Conservation (phyloP, 768 basidiomycete genomes). For the Boletellus emodensis region DNA sequence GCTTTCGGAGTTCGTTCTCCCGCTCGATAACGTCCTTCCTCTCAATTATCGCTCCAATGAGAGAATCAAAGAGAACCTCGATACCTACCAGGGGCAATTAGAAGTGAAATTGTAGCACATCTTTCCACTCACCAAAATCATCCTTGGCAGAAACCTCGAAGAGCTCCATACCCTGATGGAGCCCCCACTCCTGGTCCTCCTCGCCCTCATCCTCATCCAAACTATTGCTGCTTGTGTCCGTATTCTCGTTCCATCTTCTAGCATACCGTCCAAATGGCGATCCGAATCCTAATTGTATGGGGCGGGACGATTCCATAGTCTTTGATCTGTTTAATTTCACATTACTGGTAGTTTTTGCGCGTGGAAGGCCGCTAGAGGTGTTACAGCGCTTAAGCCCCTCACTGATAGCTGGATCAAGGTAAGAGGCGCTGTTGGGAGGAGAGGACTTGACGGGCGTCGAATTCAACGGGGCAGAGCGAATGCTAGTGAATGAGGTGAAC, state of each 20-base stretch:
- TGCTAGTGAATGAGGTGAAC: slow-evolving; percentile 41
- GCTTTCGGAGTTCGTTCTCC: slow-evolving; percentile 74
- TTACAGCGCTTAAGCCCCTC: slow-evolving; percentile 53
- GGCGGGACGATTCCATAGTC: slow-evolving; percentile 41
- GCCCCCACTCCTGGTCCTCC: slow-evolving; percentile 64
- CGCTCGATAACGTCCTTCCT: slow-evolving; percentile 75
- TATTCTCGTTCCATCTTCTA: slow-evolving; percentile 54
- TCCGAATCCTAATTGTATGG: slow-evolving; percentile 49
- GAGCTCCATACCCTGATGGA: slow-evolving; percentile 79
- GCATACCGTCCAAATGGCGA: slow-evolving; percentile 50
- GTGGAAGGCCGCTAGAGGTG: slow-evolving; percentile 44
- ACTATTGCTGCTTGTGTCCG: slow-evolving; percentile 63
- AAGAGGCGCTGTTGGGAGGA: slow-evolving; percentile 57
- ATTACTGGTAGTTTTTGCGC: slow-evolving; percentile 46
- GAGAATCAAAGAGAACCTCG: slow-evolving; percentile 69
- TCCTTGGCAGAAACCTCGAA: slow-evolving; percentile 93
- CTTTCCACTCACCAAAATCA: slow-evolving; percentile 52
- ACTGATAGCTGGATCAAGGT: slow-evolving; percentile 56
- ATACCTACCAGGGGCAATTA: slow-evolving; percentile 54
- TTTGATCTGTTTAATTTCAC: slow-evolving; percentile 31
- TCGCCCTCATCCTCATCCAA: slow-evolving; percentile 58
- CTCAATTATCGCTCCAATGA: slow-evolving; percentile 76
- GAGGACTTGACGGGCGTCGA: slow-evolving; percentile 42
- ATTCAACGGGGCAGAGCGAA: slow-evolving; percentile 57
- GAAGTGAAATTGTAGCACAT: slow-evolving; percentile 8